A percentile compares a stretch with the other conserved stretches of the same genome.
phyloP scores from a whole-genome alignment of 2,329 filamentous ascomycete genomes.

The Xylariomycetidae sp. region DNA sequence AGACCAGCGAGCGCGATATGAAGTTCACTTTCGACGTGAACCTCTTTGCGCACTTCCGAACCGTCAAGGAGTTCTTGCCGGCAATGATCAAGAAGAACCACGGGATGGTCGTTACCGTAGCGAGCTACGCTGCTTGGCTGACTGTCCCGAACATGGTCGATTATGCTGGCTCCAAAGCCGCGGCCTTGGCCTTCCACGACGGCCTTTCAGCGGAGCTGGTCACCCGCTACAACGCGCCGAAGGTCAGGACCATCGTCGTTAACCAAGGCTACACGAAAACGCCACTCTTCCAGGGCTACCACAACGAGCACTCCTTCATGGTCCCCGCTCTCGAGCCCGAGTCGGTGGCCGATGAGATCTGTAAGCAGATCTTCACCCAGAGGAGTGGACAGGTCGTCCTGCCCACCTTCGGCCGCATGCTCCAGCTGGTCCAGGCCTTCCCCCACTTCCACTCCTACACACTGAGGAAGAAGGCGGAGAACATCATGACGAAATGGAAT shows the following conservation, averaged over 20 bases:
- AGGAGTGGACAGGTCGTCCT: slow-evolving; percentile 50
- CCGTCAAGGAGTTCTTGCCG: slow-evolving; percentile 45
- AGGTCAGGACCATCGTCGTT: slow-evolving; percentile 57
- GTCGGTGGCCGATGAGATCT: slow-evolving; percentile 59
- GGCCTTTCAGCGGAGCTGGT: slow-evolving; percentile 44
- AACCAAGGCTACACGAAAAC: slow-evolving; percentile 59
- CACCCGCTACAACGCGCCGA: slow-evolving; percentile 46
- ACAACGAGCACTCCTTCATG: slow-evolving; percentile 43
- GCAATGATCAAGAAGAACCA: slow-evolving; percentile 43
- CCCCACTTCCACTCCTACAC: slow-evolving; percentile 59
- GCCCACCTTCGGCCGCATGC: slow-evolving; percentile 37
- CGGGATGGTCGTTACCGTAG: slow-evolving; percentile 51
- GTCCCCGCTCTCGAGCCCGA: slow-evolving; percentile 50
- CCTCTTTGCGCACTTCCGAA: slow-evolving; percentile 43
- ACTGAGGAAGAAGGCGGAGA: slow-evolving; percentile 37
- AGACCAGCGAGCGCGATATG: slow-evolving; percentile 36
- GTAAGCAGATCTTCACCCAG: slow-evolving; percentile 52
- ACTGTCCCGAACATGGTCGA: slow-evolving; percentile 51
- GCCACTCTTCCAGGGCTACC: slow-evolving; percentile 52
- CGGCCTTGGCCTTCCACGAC: slow-evolving; percentile 54
- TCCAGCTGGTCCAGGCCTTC: slow-evolving; percentile 42
- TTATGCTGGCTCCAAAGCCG: slow-evolving; percentile 54
- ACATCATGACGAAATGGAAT: slow-evolving; percentile 37
- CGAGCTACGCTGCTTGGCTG: slow-evolving; percentile 48
- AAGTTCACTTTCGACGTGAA: slow-evolving; percentile 46